phyloP scores from a whole-genome alignment of 306 rosid species.

The Vigna unguiculata region DNA sequence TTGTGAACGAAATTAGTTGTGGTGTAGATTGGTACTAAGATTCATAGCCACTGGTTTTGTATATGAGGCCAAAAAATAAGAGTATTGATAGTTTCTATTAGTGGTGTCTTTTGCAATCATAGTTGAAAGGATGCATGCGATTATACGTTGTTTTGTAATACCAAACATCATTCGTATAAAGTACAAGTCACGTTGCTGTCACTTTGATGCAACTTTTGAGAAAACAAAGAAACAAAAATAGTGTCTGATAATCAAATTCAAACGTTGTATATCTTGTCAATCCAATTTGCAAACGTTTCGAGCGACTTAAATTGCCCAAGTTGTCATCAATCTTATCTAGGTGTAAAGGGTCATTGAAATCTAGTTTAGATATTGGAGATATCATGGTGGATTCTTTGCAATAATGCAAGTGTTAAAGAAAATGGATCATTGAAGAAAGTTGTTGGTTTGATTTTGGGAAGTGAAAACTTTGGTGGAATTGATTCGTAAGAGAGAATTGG shows the following conservation, averaged over 20 bases:
- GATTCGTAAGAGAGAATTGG: constrained; percentile 27
- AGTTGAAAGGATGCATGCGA: constrained; percentile 24
- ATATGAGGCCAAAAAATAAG: constrained; percentile 10
- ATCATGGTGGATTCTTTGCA: neutral
- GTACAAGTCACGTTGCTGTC: constrained; percentile 18
- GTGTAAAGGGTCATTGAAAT: neutral
- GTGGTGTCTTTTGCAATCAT: constrained; percentile 25
- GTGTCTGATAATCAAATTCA: too few species aligned
- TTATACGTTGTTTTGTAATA: neutral
- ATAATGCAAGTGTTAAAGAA: constrained; percentile 27
- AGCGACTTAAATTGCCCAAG: neutral
- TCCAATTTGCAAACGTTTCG: neutral
- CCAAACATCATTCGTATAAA: constrained; percentile 4
- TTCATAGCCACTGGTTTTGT: constrained; percentile 14
- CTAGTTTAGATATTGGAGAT: neutral
- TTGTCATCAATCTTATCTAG: neutral
- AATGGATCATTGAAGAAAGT: neutral
- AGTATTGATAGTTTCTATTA: neutral
- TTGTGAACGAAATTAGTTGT: constrained; percentile 30
- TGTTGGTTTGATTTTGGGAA: constrained; percentile 32
- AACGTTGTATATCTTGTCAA: neutral
- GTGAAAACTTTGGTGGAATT: neutral
- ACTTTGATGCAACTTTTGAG: neutral
- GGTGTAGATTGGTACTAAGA: constrained; percentile 23
- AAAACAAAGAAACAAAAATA: neutral